These are phyloP conservation scores for Skeletonema tropicum DNA, from an alignment of 108 stramenopile species.

Conservation along the genomic window DNA sequence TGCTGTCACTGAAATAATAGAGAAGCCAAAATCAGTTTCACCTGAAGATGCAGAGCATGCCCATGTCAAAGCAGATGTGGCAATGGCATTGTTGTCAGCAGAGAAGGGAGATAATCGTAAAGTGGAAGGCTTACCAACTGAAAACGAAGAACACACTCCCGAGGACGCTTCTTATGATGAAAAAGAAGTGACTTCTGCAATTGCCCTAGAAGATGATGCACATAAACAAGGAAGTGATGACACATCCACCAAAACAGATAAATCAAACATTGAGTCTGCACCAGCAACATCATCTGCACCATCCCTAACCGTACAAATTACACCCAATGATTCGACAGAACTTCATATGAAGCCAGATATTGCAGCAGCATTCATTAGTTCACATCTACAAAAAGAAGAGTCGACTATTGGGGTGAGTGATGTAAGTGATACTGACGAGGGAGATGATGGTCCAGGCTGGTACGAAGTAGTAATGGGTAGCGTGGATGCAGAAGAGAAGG, in stretches of 20 bases:
- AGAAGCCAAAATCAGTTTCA: not conserved
- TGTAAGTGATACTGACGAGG: slow-evolving; percentile 15
- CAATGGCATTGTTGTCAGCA: slow-evolving; percentile 20
- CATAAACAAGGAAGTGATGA: not conserved
- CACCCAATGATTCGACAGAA: slow-evolving; percentile 17
- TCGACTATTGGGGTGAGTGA: not conserved
- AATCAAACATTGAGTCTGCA: not conserved
- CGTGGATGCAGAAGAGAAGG: not conserved
- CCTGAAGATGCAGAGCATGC: slow-evolving; percentile 13
- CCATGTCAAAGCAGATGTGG: slow-evolving; percentile 37
- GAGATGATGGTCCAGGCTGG: slow-evolving; percentile 26
- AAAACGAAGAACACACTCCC: slow-evolving; percentile 2
- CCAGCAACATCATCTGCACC: slow-evolving; percentile 5
- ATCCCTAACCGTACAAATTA: not conserved
- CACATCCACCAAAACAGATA: not conserved
- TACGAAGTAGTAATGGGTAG: slow-evolving; percentile 33
- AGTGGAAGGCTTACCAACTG: not conserved
- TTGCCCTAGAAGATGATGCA: not conserved
- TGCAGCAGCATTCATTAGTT: slow-evolving; percentile 14
- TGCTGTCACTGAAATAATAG: not conserved
- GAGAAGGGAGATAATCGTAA: slow-evolving; percentile 4
- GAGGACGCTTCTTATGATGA: not conserved
- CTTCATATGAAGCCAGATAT: slow-evolving; percentile 40
- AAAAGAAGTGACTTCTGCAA: not conserved
- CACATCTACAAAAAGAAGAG: slow-evolving; percentile 9